Evolutionary conservation across 2,329 filamentous ascomycete genomes (phyloP).

Genomic region (Botryotinia globosa): DNA sequence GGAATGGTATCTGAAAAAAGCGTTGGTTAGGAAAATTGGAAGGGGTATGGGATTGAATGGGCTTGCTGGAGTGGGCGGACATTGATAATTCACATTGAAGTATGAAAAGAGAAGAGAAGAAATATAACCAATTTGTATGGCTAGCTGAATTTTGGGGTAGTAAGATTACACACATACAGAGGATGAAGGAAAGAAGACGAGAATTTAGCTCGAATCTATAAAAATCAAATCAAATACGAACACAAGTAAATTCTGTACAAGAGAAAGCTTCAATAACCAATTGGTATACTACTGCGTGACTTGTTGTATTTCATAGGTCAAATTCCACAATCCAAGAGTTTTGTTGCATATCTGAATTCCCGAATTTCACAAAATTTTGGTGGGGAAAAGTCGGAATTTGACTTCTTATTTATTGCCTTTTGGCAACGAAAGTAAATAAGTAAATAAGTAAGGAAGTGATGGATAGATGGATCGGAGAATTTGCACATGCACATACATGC

Average conservation of each 20-base stretch:
- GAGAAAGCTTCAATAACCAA: neutral
- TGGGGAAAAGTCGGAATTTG: neutral
- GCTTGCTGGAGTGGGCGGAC: slow-evolving; percentile 18
- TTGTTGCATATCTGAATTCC: neutral
- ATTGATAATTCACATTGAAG: slow-evolving; percentile 4
- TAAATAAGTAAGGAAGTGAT: no score
- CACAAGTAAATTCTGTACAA: neutral
- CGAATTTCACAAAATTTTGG: no score
- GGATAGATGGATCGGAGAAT: no score
- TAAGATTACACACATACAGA: neutral
- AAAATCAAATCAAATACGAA: neutral
- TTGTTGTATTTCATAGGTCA: neutral
- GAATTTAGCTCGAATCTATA: neutral
- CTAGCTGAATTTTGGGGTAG: neutral
- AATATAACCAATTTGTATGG: neutral
- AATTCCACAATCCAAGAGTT: neutral
- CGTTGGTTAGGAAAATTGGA: slow-evolving; percentile 73
- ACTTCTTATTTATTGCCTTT: neutral
- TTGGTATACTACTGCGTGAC: neutral
- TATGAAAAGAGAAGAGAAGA: neutral
- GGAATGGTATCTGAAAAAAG: slow-evolving; percentile 83
- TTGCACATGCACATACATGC: no score
- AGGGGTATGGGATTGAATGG: slow-evolving; percentile 65
- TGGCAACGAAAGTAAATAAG: neutral
- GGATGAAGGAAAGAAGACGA: neutral